Evolutionary conservation across 208 protist genomes (phyloP).

Genomic region (Herpetomonas tarakana): DNA sequence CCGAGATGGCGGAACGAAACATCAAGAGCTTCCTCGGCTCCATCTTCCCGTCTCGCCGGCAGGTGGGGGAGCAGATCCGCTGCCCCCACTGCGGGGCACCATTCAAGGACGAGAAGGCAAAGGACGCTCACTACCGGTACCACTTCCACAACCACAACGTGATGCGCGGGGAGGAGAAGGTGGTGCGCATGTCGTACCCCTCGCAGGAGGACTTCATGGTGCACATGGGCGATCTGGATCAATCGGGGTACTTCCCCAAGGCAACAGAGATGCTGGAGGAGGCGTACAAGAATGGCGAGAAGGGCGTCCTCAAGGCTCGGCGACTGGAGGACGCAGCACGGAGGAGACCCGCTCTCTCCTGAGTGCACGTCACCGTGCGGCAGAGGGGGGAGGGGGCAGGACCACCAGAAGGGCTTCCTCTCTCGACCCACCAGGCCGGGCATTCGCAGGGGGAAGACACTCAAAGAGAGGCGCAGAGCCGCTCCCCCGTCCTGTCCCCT

Average conservation of each 20-base stretch:
- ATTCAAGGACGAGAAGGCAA: slow-evolving; percentile 44
- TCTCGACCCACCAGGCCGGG: too few relatives aligned
- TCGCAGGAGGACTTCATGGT: slow-evolving; percentile 49
- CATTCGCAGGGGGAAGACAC: too few relatives aligned
- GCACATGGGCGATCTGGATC: slow-evolving; percentile 30
- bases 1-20: slow-evolving; percentile 39
- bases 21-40: slow-evolving; percentile 58
- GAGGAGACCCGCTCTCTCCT: slow-evolving; percentile 6
- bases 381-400: too few relatives aligned
- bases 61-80: slow-evolving; percentile 24
- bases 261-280: slow-evolving; percentile 40
- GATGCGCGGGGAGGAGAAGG: slow-evolving; percentile 48
- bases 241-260: slow-evolving; percentile 30
- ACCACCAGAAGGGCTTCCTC: too few relatives aligned
- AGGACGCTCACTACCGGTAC: slow-evolving; percentile 68
- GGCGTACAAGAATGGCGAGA: slow-evolving; percentile 34
- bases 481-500: too few relatives aligned
- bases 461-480: too few relatives aligned
- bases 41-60: slow-evolving; percentile 46
- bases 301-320: slow-evolving; percentile 33
- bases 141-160: slow-evolving; percentile 74
- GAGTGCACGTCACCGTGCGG: neutral
- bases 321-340: slow-evolving; percentile 21
- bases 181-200: slow-evolving; percentile 70
- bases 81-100: slow-evolving; percentile 65